phyloP scores from a whole-genome alignment of 192 early-diverging fungal genomes.

The Backusella psychrophila region DNA sequence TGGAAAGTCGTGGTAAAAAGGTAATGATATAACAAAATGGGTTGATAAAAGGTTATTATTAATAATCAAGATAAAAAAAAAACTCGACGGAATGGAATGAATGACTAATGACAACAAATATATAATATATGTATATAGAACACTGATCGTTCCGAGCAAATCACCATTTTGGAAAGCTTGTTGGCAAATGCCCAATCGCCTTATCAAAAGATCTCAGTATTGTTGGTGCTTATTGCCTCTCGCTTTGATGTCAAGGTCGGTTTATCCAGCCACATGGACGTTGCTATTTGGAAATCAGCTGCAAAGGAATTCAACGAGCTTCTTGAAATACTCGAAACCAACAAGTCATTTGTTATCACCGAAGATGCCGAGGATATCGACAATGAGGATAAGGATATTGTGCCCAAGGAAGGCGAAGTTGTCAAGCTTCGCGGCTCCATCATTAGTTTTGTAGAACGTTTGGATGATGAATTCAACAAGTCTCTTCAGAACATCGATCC shows the following conservation, averaged over 20 bases:
- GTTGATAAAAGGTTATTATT: too few relatives aligned
- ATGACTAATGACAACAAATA: not conserved
- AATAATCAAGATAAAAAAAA: not conserved
- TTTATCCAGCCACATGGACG: constrained; percentile 66
- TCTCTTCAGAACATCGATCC: constrained; percentile 96
- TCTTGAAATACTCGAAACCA: constrained; percentile 74
- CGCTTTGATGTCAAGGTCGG: constrained; percentile 81
- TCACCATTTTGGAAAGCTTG: constrained; percentile 65
- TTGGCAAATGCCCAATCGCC: constrained; percentile 60
- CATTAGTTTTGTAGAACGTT: constrained; percentile 83
- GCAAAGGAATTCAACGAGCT: constrained; percentile 74
- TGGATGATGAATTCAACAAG: constrained; percentile 97
- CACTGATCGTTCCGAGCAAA: constrained; percentile 81
- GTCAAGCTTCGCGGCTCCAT: constrained; percentile 78
- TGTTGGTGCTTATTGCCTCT: constrained; percentile 83
- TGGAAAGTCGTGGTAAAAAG: constrained; percentile 91
- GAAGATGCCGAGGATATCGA: constrained; percentile 72
- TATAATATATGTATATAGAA: constrained; percentile 44
- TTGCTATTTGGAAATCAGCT: constrained; percentile 79
- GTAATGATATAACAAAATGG: constrained; percentile 26
- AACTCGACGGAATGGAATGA: not conserved
- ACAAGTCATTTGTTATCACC: constrained; percentile 65
- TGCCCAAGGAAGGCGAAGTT: constrained; percentile 53
- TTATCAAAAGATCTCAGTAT: constrained; percentile 80
- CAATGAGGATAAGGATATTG: constrained; percentile 57